A percentile compares a stretch with the other conserved stretches of the same genome.
Conservation (phyloP, 2,329 filamentous ascomycete genomes). For the Neonectria punicea region DNA sequence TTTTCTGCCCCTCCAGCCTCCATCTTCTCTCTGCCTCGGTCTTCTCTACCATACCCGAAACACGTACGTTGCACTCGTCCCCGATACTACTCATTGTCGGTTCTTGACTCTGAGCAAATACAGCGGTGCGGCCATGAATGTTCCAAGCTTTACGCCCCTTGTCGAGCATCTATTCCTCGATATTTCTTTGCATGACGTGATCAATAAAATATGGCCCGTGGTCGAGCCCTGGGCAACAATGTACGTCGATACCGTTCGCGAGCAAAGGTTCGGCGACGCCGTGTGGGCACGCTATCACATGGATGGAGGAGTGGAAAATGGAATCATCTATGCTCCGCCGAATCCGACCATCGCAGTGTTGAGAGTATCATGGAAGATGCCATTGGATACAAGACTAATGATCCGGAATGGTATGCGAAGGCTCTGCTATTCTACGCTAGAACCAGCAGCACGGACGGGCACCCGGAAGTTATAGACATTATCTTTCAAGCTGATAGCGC, state of each 20-base stretch:
- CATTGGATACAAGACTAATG: background rate
- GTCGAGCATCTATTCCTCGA: slow-evolving; percentile 1
- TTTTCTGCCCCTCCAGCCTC: background rate
- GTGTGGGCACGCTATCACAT: background rate
- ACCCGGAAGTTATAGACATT: background rate
- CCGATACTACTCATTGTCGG: background rate
- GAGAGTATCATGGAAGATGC: background rate
- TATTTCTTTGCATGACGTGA: background rate
- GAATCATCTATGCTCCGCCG: background rate
- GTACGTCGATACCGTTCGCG: background rate
- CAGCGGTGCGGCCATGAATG: background rate
- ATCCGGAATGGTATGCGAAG: background rate
- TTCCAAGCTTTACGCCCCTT: background rate
- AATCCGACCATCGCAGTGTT: background rate
- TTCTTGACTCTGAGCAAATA: background rate
- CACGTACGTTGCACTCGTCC: background rate
- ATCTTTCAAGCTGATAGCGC: slow-evolving; percentile 1
- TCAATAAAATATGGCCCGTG: background rate
- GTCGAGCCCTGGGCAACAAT: slow-evolving; percentile 1
- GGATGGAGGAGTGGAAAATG: background rate
- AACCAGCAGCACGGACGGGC: background rate
- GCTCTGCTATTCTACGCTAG: background rate
- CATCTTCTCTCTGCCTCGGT: background rate
- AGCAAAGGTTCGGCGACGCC: background rate
- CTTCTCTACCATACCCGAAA: background rate